Percentiles rank a stretch among this genome's conserved stretches.
phyloP scores from a whole-genome alignment of 768 basidiomycete genomes.

The Tricholoma flavovirens region DNA sequence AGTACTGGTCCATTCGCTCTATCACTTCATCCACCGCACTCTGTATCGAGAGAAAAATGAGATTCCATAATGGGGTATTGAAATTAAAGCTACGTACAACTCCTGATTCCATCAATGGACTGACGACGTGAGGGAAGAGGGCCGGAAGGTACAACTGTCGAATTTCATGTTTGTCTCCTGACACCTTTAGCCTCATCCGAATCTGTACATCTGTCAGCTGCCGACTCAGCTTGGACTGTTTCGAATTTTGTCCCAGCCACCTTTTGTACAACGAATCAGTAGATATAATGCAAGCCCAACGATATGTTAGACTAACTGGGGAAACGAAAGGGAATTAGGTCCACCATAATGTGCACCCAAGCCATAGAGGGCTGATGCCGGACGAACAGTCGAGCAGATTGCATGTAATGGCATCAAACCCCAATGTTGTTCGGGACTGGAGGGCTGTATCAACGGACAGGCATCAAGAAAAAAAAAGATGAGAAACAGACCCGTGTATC shows the following conservation, averaged over 20 bases:
- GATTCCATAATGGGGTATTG: not conserved
- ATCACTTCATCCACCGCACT: conserved; percentile 80
- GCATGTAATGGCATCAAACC: conserved; percentile 91
- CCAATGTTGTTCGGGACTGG: conserved; percentile 93
- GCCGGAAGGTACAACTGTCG: conserved; percentile 88
- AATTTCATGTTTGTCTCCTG: conserved; percentile 86
- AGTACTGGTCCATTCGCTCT: conserved; percentile 89
- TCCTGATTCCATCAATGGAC: conserved; percentile 70
- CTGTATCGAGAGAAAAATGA: conserved; percentile 31
- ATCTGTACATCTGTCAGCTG: conserved; percentile 89
- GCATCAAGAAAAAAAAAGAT: not conserved
- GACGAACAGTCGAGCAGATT: conserved; percentile 82
- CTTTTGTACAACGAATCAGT: conserved; percentile 34
- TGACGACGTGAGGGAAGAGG: conserved; percentile 75
- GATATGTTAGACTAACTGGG: conserved; percentile 54
- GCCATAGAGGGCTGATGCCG: conserved; percentile 82
- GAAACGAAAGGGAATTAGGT: conserved; percentile 68
- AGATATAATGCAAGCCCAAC: conserved; percentile 1
- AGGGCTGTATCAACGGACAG: conserved; percentile 3
- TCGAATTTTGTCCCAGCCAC: conserved; percentile 98
- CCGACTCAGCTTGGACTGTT: conserved; percentile 73
- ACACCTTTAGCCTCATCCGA: conserved; percentile 91
- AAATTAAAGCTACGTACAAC: conserved; percentile 45
- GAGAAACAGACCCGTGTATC: conserved; percentile 74
- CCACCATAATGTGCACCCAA: conserved; percentile 59